Percentiles rank a stretch among this genome's conserved stretches.
Evolutionary conservation across 2,329 filamentous ascomycete genomes (phyloP).

Genomic region (Aspergillus pseudoterreus): DNA sequence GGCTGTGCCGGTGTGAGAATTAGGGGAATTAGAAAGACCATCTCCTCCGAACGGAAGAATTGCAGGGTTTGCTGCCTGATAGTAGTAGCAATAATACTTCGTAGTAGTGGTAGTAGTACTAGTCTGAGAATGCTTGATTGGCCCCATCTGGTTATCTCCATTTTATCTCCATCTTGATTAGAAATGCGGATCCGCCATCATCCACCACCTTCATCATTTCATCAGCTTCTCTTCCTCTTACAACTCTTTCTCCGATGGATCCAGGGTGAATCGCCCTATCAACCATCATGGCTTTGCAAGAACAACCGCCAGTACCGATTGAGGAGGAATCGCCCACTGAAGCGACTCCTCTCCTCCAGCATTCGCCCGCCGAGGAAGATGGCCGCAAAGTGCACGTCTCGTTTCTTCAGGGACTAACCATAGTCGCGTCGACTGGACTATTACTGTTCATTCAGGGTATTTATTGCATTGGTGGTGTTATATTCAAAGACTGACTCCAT

Average conservation of each 20-base stretch:
- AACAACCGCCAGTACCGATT: not conserved
- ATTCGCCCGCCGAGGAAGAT: not conserved
- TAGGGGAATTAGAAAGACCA: not conserved
- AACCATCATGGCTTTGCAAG: not conserved
- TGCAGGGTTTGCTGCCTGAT: too few relatives aligned
- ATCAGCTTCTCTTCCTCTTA: not conserved
- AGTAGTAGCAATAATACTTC: too few relatives aligned
- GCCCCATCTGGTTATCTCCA: conserved; percentile 1
- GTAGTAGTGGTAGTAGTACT: too few relatives aligned
- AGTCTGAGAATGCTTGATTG: not conserved
- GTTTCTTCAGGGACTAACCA: conserved; percentile 11
- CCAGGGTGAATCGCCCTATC: too few relatives aligned
- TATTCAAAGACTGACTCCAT: not conserved
- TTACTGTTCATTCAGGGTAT: conserved; percentile 18
- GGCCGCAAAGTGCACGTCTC: not conserved
- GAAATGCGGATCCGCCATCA: conserved; percentile 1
- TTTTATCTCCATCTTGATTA: conserved; percentile 3
- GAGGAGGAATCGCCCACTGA: conserved; percentile 10
- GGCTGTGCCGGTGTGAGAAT: conserved; percentile 10
- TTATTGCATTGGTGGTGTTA: not conserved
- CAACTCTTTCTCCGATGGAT: too few relatives aligned
- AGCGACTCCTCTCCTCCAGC: conserved; percentile 13
- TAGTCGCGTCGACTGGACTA: conserved; percentile 12
- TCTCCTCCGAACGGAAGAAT: too few relatives aligned
- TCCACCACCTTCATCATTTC: not conserved